Percentiles rank a stretch among this genome's conserved stretches.
Conservation (phyloP, 768 basidiomycete genomes). For the Xerocomellus intermedius region DNA sequence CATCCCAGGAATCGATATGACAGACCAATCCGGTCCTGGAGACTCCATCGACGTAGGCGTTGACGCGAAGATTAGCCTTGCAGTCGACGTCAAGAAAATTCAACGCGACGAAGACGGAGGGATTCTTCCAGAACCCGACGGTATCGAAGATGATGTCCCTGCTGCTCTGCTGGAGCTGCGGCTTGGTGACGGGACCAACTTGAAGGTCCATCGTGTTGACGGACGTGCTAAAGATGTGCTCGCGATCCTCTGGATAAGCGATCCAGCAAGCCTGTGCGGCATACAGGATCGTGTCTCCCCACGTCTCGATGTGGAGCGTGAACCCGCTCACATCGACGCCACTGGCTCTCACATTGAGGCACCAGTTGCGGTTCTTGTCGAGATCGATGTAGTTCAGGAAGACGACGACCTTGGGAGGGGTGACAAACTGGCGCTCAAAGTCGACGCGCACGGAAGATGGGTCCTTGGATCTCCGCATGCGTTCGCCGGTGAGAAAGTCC, state of each 20-base stretch:
- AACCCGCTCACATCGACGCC: conserved; percentile 10
- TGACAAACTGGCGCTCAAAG: conserved; percentile 14
- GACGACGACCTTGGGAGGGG: conserved; percentile 15
- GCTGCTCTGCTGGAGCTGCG: neutral
- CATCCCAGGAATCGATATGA: conserved; percentile 10
- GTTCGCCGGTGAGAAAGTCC: too few relatives aligned
- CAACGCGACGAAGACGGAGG: conserved; percentile 12
- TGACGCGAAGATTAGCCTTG: conserved; percentile 5
- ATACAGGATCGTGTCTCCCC: conserved; percentile 4
- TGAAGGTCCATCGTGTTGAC: conserved; percentile 1
- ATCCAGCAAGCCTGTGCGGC: conserved; percentile 9
- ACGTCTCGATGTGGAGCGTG: conserved; percentile 13
- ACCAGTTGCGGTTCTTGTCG: conserved; percentile 5
- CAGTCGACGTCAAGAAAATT: conserved; percentile 9
- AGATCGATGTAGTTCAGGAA: conserved; percentile 18
- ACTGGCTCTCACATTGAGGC: conserved; percentile 2
- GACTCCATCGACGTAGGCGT: conserved; percentile 10
- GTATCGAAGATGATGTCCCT: conserved; percentile 1
- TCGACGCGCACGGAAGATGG: neutral
- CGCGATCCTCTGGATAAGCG: conserved; percentile 17
- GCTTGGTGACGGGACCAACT: neutral
- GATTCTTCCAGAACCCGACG: conserved; percentile 12
- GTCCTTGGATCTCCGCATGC: too few relatives aligned
- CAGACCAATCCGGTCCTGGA: conserved; percentile 1
- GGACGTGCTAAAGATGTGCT: conserved; percentile 12